Percentiles rank a stretch among this genome's conserved stretches.
Evolutionary conservation across 495 filamentous ascomycete genomes (phyloP).

Genomic region (Paragyromitra xinjiangensis): DNA sequence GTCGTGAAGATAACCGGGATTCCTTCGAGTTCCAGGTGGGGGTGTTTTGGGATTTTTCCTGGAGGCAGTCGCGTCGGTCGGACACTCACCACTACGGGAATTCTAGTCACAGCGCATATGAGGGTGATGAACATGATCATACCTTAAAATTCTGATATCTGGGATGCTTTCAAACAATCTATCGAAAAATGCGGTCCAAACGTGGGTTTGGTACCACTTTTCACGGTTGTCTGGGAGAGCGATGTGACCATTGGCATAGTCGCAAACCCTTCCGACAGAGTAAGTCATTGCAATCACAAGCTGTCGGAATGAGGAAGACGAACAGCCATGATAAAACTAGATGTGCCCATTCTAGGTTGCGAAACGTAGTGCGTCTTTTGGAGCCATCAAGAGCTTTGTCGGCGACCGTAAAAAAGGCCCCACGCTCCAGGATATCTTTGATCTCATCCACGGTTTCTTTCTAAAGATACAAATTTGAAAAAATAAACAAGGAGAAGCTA

Average conservation of each 20-base stretch:
- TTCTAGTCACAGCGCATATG: constrained; percentile 5
- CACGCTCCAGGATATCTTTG: constrained; percentile 23
- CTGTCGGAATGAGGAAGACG: not conserved
- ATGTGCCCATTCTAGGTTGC: constrained; percentile 33
- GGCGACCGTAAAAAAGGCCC: constrained; percentile 25
- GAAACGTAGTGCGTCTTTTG: constrained; percentile 11
- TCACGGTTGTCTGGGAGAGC: constrained; percentile 29
- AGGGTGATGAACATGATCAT: not conserved
- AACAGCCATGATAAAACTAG: constrained; percentile 31
- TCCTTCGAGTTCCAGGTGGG: constrained; percentile 11
- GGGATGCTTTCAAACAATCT: constrained; percentile 29
- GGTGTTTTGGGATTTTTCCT: constrained; percentile 18
- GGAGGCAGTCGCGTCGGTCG: constrained; percentile 17
- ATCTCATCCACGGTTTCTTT: constrained; percentile 34
- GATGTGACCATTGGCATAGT: constrained; percentile 24
- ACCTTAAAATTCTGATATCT: constrained; percentile 28
- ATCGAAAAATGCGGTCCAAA: constrained; percentile 32
- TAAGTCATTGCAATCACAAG: not conserved
- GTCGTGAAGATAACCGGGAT: constrained; percentile 14
- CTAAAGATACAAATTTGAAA: constrained; percentile 7
- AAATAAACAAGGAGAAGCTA: not conserved
- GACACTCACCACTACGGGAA: constrained; percentile 24
- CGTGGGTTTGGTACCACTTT: constrained; percentile 36
- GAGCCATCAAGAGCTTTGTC: constrained; percentile 5
- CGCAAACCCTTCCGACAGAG: constrained; percentile 9